phyloP scores from a whole-genome alignment of 208 protist genomes.

The Wallacemonas rigidus region DNA sequence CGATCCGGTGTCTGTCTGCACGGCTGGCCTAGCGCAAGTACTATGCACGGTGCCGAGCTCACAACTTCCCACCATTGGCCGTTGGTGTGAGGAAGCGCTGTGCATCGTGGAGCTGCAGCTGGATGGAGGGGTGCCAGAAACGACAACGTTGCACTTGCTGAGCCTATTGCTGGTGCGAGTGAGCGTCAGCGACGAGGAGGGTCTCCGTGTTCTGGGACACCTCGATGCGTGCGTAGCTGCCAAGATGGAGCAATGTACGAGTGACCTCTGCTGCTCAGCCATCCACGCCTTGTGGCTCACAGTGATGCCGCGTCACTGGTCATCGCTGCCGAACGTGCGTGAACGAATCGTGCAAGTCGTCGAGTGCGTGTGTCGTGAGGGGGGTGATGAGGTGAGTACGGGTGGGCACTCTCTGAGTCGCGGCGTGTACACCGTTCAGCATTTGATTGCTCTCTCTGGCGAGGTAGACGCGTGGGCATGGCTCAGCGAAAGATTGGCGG shows the following conservation, averaged over 20 bases:
- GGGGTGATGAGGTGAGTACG: background rate
- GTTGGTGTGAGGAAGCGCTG: constrained; percentile 9
- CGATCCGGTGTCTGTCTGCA: background rate
- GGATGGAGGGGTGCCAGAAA: background rate
- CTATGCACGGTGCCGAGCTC: background rate
- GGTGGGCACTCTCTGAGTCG: too few species aligned
- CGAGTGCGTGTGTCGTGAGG: background rate
- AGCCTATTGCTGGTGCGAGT: background rate
- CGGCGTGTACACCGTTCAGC: constrained; percentile 1
- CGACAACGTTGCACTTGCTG: background rate
- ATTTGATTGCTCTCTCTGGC: background rate
- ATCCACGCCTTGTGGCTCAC: background rate
- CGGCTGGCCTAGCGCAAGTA: background rate
- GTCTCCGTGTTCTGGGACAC: background rate
- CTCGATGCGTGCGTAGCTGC: background rate
- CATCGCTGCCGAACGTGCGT: constrained; percentile 1
- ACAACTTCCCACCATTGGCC: background rate
- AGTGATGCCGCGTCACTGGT: constrained; percentile 3
- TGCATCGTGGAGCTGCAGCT: constrained; percentile 9
- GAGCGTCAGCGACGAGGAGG: background rate
- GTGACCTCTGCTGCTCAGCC: background rate
- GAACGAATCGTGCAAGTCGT: background rate
- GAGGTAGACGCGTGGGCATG: background rate
- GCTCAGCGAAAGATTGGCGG: background rate
- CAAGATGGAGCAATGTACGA: background rate